A percentile compares a stretch with the other conserved stretches of the same genome.
Evolutionary conservation across 352 stramenopile species (phyloP).

Genomic region (Phytopythium litorale): DNA sequence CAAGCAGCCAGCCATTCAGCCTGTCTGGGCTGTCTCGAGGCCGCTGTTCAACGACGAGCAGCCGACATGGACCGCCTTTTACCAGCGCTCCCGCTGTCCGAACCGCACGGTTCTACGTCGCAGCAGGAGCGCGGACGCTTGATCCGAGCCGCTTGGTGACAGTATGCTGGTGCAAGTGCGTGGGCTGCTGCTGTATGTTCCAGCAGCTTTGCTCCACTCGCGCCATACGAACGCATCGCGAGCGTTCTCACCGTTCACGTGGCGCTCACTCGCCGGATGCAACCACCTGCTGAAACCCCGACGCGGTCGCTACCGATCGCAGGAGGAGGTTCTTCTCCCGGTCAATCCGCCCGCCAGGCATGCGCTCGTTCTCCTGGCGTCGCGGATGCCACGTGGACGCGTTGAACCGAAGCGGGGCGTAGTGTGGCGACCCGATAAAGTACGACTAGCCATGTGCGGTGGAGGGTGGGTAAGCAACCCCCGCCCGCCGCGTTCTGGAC

Average conservation of each 20-base stretch:
- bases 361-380: conserved; percentile 1
- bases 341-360: too few species aligned
- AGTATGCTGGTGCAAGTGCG: too few species aligned
- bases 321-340: background rate
- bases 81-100: background rate
- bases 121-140: too few species aligned
- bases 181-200: background rate
- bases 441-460: background rate
- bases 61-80: background rate
- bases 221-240: background rate
- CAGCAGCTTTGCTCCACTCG: background rate
- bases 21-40: too few species aligned
- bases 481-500: too few species aligned
- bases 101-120: background rate
- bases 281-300: background rate
- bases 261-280: too few species aligned
- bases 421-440: background rate
- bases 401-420: background rate
- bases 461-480: too few species aligned
- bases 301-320: background rate
- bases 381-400: background rate
- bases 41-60: background rate
- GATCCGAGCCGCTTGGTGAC: background rate
- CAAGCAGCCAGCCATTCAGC: too few species aligned
- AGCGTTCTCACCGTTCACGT: background rate